These are phyloP conservation scores for Astrothelium subdiscretum DNA, from an alignment of 495 filamentous ascomycete species.

Conservation along the genomic window DNA sequence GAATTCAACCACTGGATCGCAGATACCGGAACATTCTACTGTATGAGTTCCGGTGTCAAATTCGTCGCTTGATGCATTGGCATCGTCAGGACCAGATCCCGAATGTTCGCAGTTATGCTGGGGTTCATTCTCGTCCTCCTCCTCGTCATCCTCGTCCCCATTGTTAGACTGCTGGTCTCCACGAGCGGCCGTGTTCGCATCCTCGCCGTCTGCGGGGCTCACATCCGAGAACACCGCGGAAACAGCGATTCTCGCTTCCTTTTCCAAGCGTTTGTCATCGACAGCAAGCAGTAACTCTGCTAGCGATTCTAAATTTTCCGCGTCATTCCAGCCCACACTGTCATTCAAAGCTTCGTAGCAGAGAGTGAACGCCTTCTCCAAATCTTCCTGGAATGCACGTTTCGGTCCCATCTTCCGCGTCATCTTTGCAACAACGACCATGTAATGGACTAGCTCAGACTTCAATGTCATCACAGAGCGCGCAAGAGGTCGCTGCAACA, in stretches of 20 bases:
- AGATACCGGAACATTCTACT: constrained; percentile 1
- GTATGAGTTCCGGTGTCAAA: neutral
- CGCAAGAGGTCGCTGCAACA: neutral
- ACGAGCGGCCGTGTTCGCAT: constrained; percentile 1
- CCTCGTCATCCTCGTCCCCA: constrained; percentile 1
- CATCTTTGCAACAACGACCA: constrained; percentile 15
- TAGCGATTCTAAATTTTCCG: constrained; percentile 7
- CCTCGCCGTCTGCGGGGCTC: neutral
- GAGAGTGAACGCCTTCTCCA: constrained; percentile 13
- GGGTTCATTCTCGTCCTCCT: neutral
- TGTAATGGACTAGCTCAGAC: neutral
- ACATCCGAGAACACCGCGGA: constrained; percentile 16
- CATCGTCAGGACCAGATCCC: neutral
- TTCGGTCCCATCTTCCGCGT: constrained; percentile 11
- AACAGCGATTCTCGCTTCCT: constrained; percentile 15
- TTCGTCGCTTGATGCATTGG: neutral
- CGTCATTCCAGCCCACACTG: constrained; percentile 18
- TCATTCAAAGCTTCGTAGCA: constrained; percentile 10
- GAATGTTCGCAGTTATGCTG: neutral
- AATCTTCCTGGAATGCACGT: constrained; percentile 13
- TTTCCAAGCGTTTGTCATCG: constrained; percentile 8
- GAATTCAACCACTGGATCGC: neutral
- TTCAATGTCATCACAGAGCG: neutral
- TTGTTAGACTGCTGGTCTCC: neutral
- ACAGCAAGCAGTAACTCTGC: constrained; percentile 10